These are phyloP conservation scores for Pyrenophora teres DNA, from an alignment of 2,329 filamentous ascomycete species.

Conservation along the genomic window DNA sequence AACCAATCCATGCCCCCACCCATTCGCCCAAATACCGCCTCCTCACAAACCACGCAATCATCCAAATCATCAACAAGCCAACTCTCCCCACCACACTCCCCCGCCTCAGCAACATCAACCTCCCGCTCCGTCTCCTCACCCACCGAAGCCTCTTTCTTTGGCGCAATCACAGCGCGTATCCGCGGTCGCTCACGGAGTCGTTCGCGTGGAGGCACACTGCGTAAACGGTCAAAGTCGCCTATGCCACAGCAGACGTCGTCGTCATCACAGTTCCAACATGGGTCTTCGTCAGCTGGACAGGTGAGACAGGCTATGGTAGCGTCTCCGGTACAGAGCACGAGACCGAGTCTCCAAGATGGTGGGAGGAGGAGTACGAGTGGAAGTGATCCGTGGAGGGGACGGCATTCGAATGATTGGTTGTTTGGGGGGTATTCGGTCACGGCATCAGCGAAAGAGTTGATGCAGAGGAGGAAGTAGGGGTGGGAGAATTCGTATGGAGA, in stretches of 20 bases:
- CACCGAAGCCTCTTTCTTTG: constrained; percentile 43
- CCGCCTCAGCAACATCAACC: constrained; percentile 31
- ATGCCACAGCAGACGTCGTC: constrained; percentile 33
- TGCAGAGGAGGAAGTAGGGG: constrained; percentile 29
- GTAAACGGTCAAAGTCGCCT: constrained; percentile 40
- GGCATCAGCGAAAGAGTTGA: constrained; percentile 40
- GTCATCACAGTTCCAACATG: constrained; percentile 13
- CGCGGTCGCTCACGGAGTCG: constrained; percentile 43
- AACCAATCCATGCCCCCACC: constrained; percentile 37
- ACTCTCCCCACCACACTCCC: constrained; percentile 27
- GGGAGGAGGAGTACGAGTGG: constrained; percentile 35
- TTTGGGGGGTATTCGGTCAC: constrained; percentile 47
- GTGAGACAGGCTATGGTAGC: constrained; percentile 12
- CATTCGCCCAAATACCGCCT: constrained; percentile 36
- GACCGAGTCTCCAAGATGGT: constrained; percentile 31
- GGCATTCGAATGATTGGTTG: constrained; percentile 48
- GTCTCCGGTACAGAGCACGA: constrained; percentile 22
- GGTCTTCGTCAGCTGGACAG: constrained; percentile 9
- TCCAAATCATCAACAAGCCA: constrained; percentile 35
- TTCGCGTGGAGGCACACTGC: constrained; percentile 28
- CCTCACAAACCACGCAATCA: constrained; percentile 33
- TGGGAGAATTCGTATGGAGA: too few species aligned
- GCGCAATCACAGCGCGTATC: constrained; percentile 42
- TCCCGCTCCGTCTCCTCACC: constrained; percentile 28
- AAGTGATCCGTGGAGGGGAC: constrained; percentile 44